Evolutionary conservation across 352 stramenopile genomes (phyloP).

Genomic region (Phytophthora boehmeriae): DNA sequence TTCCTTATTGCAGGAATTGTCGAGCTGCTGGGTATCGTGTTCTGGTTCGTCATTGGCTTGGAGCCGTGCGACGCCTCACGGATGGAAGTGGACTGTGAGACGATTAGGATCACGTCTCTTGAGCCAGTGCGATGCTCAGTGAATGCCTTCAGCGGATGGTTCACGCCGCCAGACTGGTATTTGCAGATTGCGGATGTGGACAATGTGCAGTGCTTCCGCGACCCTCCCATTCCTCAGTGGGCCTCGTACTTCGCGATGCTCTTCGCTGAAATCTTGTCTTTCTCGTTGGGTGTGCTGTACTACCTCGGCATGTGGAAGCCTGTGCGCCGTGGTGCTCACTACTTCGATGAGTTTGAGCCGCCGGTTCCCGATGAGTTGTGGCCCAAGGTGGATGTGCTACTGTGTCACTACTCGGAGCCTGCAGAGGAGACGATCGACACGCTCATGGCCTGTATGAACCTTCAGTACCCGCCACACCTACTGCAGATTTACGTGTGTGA

Average conservation of each 20-base stretch:
- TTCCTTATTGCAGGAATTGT: conserved; percentile 76
- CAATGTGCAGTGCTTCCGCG: conserved; percentile 75
- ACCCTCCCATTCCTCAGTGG: conserved; percentile 84
- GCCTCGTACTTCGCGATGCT: conserved; percentile 81
- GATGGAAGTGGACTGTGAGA: conserved; percentile 58
- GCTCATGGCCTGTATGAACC: conserved; percentile 87
- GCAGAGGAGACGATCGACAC: conserved; percentile 87
- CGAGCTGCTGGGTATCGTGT: conserved; percentile 74
- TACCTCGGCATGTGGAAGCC: conserved; percentile 91
- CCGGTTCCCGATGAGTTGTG: conserved; percentile 80
- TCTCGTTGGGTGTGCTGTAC: conserved; percentile 77
- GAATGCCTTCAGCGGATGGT: conserved; percentile 71
- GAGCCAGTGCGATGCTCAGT: conserved; percentile 48
- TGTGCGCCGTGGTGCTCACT: conserved; percentile 83
- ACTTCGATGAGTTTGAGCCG: conserved; percentile 89
- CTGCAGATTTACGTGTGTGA: conserved; percentile 86
- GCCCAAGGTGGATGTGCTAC: conserved; percentile 84
- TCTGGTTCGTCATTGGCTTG: conserved; percentile 83
- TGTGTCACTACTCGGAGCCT: conserved; percentile 88
- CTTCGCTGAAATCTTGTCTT: conserved; percentile 72
- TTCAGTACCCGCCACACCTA: conserved; percentile 87
- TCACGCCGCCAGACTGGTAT: conserved; percentile 76
- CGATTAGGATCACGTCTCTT: conserved; percentile 65
- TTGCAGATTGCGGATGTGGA: conserved; percentile 65
- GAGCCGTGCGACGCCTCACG: conserved; percentile 74